phyloP scores from a whole-genome alignment of 176 grass and related monocot species.

The Saccharum spontaneum region DNA sequence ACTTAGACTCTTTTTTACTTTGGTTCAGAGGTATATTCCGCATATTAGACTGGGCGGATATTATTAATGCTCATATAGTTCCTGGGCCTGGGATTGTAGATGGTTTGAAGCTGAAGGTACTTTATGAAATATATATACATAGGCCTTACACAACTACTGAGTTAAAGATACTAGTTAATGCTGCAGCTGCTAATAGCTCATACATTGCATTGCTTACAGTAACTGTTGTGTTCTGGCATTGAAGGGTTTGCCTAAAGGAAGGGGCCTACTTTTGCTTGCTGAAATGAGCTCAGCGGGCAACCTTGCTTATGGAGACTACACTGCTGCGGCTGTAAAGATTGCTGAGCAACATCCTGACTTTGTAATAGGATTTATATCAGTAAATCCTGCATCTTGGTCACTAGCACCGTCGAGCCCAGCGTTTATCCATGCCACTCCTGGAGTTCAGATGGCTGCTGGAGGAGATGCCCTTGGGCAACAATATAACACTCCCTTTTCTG shows the following conservation, averaged over 20 bases:
- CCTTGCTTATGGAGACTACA: constrained; percentile 86
- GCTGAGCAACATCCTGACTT: constrained; percentile 80
- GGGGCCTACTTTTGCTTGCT: constrained; percentile 76
- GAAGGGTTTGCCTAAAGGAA: constrained; percentile 86
- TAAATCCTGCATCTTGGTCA: constrained; percentile 86
- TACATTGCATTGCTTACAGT: not conserved
- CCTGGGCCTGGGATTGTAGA: constrained; percentile 88
- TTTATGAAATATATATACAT: not conserved
- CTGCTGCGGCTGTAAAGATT: constrained; percentile 79
- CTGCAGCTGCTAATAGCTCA: constrained; percentile 8
- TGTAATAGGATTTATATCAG: constrained; percentile 92
- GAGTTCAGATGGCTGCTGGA: constrained; percentile 61
- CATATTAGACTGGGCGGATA: constrained; percentile 93
- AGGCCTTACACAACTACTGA: not conserved
- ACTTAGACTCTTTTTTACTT: constrained; percentile 1
- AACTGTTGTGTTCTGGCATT: constrained; percentile 23
- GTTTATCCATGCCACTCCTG: constrained; percentile 84
- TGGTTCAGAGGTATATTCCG: constrained; percentile 70
- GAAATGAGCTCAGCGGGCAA: constrained; percentile 96
- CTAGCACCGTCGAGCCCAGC: constrained; percentile 41
- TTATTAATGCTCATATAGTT: constrained; percentile 81
- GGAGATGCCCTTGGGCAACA: constrained; percentile 77
- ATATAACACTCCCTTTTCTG: constrained; percentile 66
- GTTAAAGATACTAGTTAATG: not conserved
- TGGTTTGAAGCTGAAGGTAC: constrained; percentile 86